A percentile compares a stretch with the other conserved stretches of the same genome.
Evolutionary conservation across 2,329 filamentous ascomycete species (phyloP).

Genomic region (Fusarium sp.): DNA sequence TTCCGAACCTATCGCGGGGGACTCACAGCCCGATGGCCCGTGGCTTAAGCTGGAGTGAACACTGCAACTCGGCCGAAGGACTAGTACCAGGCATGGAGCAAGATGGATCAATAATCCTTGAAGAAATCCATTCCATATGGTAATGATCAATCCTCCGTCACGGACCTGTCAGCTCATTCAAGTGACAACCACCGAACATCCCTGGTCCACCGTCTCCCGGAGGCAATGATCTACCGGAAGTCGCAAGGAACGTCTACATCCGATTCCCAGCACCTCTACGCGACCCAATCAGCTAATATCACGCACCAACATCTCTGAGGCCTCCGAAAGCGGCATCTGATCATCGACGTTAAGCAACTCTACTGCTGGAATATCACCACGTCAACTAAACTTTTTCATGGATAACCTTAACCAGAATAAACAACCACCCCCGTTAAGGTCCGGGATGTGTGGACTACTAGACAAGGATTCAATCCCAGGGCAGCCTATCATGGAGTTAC

Average conservation of each 20-base stretch:
- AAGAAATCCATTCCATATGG: background rate
- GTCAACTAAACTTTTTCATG: background rate
- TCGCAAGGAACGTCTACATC: background rate
- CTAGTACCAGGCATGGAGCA: background rate
- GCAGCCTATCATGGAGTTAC: background rate
- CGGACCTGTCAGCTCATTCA: background rate
- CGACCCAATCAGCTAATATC: background rate
- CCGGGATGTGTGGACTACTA: background rate
- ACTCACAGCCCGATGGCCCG: background rate
- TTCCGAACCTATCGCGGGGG: background rate
- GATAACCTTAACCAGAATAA: conserved; percentile 14
- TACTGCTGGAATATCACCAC: conserved; percentile 5
- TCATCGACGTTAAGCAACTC: background rate
- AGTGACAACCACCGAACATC: background rate
- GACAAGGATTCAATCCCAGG: background rate
- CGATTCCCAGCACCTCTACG: background rate
- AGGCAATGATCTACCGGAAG: background rate
- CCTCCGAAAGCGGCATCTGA: background rate
- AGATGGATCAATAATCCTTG: background rate
- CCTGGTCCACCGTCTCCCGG: background rate
- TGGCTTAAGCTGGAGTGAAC: background rate
- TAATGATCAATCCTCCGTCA: background rate
- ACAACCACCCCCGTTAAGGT: background rate
- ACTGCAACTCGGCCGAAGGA: background rate
- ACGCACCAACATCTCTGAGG: background rate